Conservation (phyloP, 441 rosid species). For the Mallotus repandus region DNA sequence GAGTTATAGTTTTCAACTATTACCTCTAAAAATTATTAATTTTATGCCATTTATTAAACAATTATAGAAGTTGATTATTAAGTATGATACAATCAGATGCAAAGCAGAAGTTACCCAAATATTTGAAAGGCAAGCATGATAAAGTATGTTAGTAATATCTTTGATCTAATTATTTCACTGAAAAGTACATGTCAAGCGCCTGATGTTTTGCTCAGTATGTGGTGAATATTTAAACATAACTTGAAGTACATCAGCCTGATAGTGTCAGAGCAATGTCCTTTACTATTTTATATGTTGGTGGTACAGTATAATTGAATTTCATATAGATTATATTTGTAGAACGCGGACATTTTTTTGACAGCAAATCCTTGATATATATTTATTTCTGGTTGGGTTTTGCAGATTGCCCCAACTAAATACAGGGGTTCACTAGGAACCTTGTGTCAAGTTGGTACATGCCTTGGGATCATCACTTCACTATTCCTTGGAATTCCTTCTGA, state of each 20-base stretch:
- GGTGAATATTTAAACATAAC: neutral
- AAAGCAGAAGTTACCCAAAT: neutral
- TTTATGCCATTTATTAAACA: neutral
- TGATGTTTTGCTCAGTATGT: neutral
- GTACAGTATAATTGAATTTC: neutral
- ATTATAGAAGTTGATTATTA: neutral
- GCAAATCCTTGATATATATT: neutral
- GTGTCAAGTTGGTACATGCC: conserved; percentile 71
- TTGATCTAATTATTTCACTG: neutral
- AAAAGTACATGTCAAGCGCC: neutral
- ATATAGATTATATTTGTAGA: neutral
- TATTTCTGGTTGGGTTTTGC: conserved; percentile 15
- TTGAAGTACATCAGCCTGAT: neutral
- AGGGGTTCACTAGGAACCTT: conserved; percentile 73
- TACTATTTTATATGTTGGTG: neutral
- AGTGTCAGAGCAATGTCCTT: neutral
- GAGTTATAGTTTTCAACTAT: neutral
- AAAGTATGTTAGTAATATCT: neutral
- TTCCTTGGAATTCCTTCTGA: conserved; percentile 61
- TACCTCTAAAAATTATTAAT: neutral
- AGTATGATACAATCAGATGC: neutral
- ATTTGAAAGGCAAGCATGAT: neutral
- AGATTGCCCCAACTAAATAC: conserved; percentile 79
- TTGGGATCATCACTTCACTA: conserved; percentile 65
- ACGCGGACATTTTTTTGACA: neutral